Percentiles rank a stretch among this genome's conserved stretches.
Conservation (phyloP, 2,329 filamentous ascomycete genomes). For the Venturiaceae sp. region DNA sequence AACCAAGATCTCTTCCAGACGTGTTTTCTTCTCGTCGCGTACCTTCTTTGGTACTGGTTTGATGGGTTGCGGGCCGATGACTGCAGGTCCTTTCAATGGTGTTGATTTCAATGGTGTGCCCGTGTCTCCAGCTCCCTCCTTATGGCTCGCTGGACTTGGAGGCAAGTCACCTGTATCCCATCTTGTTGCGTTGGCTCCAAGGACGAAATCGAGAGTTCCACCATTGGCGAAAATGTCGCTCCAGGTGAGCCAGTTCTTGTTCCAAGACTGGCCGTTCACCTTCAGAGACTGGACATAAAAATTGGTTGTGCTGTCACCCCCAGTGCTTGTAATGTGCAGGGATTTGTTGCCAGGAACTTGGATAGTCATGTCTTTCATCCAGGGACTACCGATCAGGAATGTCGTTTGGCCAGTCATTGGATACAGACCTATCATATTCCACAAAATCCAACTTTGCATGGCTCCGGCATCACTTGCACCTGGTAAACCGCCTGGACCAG, state of each 20-base stretch:
- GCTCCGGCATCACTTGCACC: constrained; percentile 64
- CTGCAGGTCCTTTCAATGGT: neutral
- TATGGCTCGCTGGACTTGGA: constrained; percentile 44
- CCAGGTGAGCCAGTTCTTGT: constrained; percentile 56
- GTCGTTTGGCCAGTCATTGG: constrained; percentile 60
- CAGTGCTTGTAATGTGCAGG: constrained; percentile 45
- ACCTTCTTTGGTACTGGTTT: neutral
- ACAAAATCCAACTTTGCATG: constrained; percentile 59
- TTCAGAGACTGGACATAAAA: constrained; percentile 56
- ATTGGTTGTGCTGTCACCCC: constrained; percentile 34
- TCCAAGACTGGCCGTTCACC: constrained; percentile 55
- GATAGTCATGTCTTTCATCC: constrained; percentile 43
- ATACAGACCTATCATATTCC: constrained; percentile 47
- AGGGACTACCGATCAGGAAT: constrained; percentile 47
- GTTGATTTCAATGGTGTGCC: neutral
- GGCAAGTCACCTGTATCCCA: constrained; percentile 54
- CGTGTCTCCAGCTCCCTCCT: neutral
- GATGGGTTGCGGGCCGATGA: neutral
- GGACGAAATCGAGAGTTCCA: constrained; percentile 53
- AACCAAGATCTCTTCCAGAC: neutral
- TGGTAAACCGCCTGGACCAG: constrained; percentile 47
- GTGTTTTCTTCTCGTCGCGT: neutral
- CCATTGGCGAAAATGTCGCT: constrained; percentile 55
- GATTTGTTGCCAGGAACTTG: constrained; percentile 45
- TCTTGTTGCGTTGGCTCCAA: constrained; percentile 41